Percentiles rank a stretch among this genome's conserved stretches.
These are phyloP conservation scores for Fraxinus ornus DNA, from an alignment of 305 asterid species.

Conservation along the genomic window DNA sequence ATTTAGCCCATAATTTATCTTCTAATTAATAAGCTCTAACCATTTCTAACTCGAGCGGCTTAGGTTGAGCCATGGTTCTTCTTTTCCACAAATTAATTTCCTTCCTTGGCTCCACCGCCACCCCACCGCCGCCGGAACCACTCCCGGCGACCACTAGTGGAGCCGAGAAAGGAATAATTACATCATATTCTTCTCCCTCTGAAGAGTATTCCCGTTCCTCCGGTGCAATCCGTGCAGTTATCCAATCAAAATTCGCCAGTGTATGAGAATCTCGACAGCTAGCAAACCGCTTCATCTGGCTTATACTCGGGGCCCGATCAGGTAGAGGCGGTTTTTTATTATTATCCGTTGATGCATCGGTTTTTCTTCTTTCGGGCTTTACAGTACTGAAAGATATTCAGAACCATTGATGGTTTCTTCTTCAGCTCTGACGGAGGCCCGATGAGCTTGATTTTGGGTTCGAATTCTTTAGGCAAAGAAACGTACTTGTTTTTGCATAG, in stretches of 20 bases:
- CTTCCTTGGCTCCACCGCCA: slow-evolving; percentile 59
- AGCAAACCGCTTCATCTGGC: slow-evolving; percentile 66
- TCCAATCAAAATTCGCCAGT: slow-evolving; percentile 55
- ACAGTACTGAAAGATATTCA: slow-evolving; percentile 22
- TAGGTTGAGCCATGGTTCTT: slow-evolving; percentile 52
- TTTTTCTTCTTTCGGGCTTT: slow-evolving; percentile 30
- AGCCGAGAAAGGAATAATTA: slow-evolving; percentile 51
- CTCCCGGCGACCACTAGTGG: slow-evolving; percentile 30
- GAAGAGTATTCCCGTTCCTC: slow-evolving; percentile 35
- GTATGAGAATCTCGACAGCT: slow-evolving; percentile 53
- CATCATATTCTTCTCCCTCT: slow-evolving; percentile 44
- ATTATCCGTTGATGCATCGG: slow-evolving; percentile 27
- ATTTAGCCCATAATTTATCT: background rate
- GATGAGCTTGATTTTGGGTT: slow-evolving; percentile 22
- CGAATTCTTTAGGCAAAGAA: slow-evolving; percentile 20
- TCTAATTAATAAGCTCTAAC: slow-evolving; percentile 3
- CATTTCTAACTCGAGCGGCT: slow-evolving; percentile 41
- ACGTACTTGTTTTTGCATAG: slow-evolving; percentile 9
- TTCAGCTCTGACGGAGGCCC: slow-evolving; percentile 20
- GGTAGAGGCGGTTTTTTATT: slow-evolving; percentile 26
- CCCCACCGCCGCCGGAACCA: slow-evolving; percentile 18
- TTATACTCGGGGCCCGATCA: slow-evolving; percentile 49
- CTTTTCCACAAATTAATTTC: slow-evolving; percentile 72
- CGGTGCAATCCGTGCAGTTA: slow-evolving; percentile 43
- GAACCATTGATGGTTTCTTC: slow-evolving; percentile 34